Base-by-base conservation (phyloP, 805 yeast genomes). In the Yarrowia osloensis region DNA sequence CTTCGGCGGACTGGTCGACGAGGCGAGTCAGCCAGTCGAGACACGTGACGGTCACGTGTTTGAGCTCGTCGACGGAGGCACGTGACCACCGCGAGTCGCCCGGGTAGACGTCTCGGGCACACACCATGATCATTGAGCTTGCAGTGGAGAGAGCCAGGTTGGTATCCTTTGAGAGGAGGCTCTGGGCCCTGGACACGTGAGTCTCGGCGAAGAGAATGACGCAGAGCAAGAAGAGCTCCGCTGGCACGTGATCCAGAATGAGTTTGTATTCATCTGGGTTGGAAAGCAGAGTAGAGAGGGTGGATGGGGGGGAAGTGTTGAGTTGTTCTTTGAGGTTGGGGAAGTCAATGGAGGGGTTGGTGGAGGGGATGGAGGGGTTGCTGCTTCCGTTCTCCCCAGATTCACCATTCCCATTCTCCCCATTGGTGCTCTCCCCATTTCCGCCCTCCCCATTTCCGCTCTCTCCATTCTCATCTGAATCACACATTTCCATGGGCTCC, bases 401-500 rank as follows among this genome's bases (percentile, higher is more conserved):
- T n/a, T n/a, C n/a, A n/a, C n/a, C n/a, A n/a, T n/a, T n/a, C n/a
- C n/a, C n/a, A n/a, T n/a, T n/a, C n/a, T n/a, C n/a, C n/a, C n/a
- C n/a, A n/a, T n/a, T n/a, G n/a, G n/a, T n/a, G n/a, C n/a, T n/a
- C n/a, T n/a, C n/a, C n/a, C n/a, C n/a, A n/a, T n/a, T n/a, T n/a
- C n/a, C n/a, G n/a, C n/a, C n/a, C n/a, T n/a, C n/a, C n/a, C n/a
- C n/a, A n/a, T n/a, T n/a, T n/a, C n/a, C n/a, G 40, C 29, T 3
- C 5, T 35, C 9, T 2, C 5, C 46, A 1, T 37, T 46, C 2
- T 54, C 22, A 33, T 54, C 62, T 1, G 62, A 54, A 9, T 37
- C 46, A 17, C 62, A 54, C 33, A 54, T 54, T 28, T 54, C 62
- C 62, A 54, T 54, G 17, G 62, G 62, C 6, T 37, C 46, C 2